These are phyloP conservation scores for Quercus robur DNA, from an alignment of 306 rosid genomes.

Conservation along the genomic window DNA sequence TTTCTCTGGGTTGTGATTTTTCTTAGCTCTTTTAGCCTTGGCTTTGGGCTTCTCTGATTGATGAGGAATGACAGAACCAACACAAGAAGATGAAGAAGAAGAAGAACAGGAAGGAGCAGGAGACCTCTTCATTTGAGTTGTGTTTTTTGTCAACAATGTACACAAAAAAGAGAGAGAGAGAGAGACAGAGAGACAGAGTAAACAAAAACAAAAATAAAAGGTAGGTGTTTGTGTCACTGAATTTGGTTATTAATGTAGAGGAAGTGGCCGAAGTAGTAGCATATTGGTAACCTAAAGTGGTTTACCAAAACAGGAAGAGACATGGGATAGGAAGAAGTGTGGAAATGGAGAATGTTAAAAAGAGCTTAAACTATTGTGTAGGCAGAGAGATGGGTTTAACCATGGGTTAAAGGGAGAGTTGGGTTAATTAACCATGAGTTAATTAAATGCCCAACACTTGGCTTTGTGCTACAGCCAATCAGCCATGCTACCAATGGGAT, in stretches of 20 bases:
- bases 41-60: constrained; percentile 18
- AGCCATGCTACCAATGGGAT: constrained; percentile 75
- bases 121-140: constrained; percentile 65
- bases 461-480: constrained; percentile 41
- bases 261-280: constrained; percentile 3
- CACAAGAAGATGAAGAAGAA: constrained; percentile 36
- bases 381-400: constrained; percentile 9
- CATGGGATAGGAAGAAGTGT: constrained; percentile 4
- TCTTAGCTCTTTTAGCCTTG: constrained; percentile 31
- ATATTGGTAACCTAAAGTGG: constrained; percentile 71
- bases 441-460: constrained; percentile 63
- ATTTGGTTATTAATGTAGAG: neutral
- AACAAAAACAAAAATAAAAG: neutral
- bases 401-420: constrained; percentile 22
- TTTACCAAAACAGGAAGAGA: constrained; percentile 62
- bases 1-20: constrained; percentile 27
- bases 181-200: no score
- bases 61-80: constrained; percentile 14
- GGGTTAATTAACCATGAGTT: constrained; percentile 57
- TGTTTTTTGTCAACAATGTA: neutral
- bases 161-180: no score
- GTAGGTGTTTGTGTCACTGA: neutral
- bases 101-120: constrained; percentile 44
- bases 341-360: constrained; percentile 6
- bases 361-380: neutral